These are phyloP conservation scores for Capsaspora owczarzaki DNA, from an alignment of 78 protist species.

Conservation along the genomic window DNA sequence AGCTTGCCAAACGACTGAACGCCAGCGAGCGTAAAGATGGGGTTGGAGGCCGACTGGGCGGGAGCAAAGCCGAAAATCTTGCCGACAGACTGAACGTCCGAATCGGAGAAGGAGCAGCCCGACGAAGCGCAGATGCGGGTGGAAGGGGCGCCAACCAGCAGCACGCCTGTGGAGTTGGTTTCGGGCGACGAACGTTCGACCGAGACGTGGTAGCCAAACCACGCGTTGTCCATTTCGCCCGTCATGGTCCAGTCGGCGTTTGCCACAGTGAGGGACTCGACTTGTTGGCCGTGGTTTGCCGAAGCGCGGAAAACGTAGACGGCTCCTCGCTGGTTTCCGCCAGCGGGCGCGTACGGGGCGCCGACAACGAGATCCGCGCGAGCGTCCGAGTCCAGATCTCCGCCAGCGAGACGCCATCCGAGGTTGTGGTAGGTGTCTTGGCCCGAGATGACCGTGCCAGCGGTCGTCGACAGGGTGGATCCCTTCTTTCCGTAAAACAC, in stretches of 20 bases:
- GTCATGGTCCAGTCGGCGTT: neutral
- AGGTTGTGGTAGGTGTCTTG: neutral
- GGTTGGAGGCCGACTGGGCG: neutral
- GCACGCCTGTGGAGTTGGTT: neutral
- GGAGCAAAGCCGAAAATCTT: neutral
- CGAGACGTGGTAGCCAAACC: neutral
- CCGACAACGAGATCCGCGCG: neutral
- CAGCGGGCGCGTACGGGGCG: neutral
- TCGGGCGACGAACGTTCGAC: too few relatives aligned
- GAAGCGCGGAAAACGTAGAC: neutral
- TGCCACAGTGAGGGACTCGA: neutral
- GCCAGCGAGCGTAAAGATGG: neutral
- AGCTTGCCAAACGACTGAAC: neutral
- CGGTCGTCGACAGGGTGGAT: neutral
- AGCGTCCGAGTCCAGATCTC: neutral
- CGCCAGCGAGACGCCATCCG: neutral
- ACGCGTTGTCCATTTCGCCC: neutral
- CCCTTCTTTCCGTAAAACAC: neutral
- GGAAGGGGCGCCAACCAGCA: neutral
- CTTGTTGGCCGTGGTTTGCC: neutral
- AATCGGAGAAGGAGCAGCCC: neutral
- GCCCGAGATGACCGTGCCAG: neutral
- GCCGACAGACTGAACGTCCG: neutral
- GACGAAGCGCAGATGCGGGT: neutral
- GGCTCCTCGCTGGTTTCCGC: neutral